A percentile compares a stretch with the other conserved stretches of the same genome.
These are phyloP conservation scores for Neurospora sp. DNA, from an alignment of 2,329 filamentous ascomycete genomes.

Conservation along the genomic window DNA sequence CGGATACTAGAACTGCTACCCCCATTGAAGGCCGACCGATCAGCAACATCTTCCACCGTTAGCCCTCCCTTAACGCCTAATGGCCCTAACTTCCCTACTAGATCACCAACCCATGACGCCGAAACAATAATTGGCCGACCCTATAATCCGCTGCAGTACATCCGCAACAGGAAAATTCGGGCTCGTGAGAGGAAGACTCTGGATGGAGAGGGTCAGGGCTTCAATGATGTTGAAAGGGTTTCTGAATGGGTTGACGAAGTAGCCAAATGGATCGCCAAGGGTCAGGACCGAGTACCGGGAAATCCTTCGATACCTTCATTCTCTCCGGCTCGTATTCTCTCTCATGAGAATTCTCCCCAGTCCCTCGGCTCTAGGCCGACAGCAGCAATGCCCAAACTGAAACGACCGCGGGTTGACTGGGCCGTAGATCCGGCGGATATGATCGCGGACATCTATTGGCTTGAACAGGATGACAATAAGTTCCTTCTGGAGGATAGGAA, in stretches of 20 bases:
- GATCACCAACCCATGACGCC: slow-evolving; percentile 21
- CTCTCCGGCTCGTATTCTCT: slow-evolving; percentile 33
- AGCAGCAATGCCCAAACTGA: slow-evolving; percentile 44
- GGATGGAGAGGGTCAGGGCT: slow-evolving; percentile 66
- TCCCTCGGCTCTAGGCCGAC: slow-evolving; percentile 30
- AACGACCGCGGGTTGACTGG: slow-evolving; percentile 77
- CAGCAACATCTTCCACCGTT: slow-evolving; percentile 28
- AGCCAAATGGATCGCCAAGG: slow-evolving; percentile 35
- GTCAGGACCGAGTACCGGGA: slow-evolving; percentile 21
- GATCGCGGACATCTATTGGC: slow-evolving; percentile 83
- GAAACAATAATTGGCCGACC: slow-evolving; percentile 46
- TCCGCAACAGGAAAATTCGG: slow-evolving; percentile 80
- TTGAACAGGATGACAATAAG: slow-evolving; percentile 75
- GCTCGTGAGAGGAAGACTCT: slow-evolving; percentile 67
- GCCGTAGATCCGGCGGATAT: slow-evolving; percentile 73
- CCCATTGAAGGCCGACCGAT: slow-evolving; percentile 47
- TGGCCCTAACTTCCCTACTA: slow-evolving; percentile 20
- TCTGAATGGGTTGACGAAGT: slow-evolving; percentile 69
- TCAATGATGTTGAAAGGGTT: slow-evolving; percentile 63
- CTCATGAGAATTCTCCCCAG: slow-evolving; percentile 32
- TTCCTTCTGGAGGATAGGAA: slow-evolving; percentile 69
- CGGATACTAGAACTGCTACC: slow-evolving; percentile 70
- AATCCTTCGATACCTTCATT: slow-evolving; percentile 36
- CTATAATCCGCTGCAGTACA: slow-evolving; percentile 89
- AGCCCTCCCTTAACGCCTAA: slow-evolving; percentile 33